Evolutionary conservation across 2,329 filamentous ascomycete species (phyloP), one percentile per base, ranked within the genome.

Genomic region (Pezicula neosporulosa): DNA sequence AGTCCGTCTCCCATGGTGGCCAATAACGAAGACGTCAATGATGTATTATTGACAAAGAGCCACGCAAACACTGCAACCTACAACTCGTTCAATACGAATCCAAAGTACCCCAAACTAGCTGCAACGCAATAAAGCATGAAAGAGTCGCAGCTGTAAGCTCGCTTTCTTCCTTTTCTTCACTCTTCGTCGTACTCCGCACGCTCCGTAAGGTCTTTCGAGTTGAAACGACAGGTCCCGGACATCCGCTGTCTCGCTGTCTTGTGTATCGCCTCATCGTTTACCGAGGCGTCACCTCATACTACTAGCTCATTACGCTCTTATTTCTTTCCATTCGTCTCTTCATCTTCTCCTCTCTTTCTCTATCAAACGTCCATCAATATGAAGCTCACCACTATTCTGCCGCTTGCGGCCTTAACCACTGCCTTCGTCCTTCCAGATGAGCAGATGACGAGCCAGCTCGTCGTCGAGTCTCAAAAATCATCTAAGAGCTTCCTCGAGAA

Each of bases 351-450:
- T 44, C 15, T 36, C 39, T 39, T 30, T 30, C 44, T 35, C 18
- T 19, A n/a, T 36, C 28, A 28, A 27, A 47, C 44, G 35, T 44
- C 45, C 46, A 54, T 57, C 60, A 67, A 48, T n/a, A 68, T 68
- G 65, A 67, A 62, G 63, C 52, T 66, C 21, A 43, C 77, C 62
- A 65, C 68, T 44, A 57, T 80, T 42, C 62, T 81, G 54, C 73
- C 77, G 51, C 66, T 81, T 46, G 72, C 74, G 59, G 75, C 76
- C 28, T 56, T 77, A 46, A 67, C 72, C 55, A 68, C 76, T 48
- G 78, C 78, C 24, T 72, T 82, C 48, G 76, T 82, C 52, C 68
- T 83, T 45, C 77, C 78, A 15, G 71, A 78, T 44, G 70, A 77
- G 56, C 62, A 75, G 49, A 67, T 78, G 18, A 70, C 77, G 53